Conservation (phyloP, 495 filamentous ascomycete species). For the Podospora australis region DNA sequence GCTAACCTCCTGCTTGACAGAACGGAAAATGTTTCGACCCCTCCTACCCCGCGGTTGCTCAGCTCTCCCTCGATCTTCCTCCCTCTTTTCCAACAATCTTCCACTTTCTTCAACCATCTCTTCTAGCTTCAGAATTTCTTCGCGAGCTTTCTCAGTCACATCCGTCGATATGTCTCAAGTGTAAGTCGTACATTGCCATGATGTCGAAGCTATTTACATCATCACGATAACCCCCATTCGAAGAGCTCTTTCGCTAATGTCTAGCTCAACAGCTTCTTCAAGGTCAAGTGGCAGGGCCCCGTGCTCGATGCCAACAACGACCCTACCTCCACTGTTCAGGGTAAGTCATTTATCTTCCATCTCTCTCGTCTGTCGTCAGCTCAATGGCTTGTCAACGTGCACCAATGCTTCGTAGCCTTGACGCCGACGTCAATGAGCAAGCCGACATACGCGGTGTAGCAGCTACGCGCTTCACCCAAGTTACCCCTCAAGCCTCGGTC, state of each 20-base stretch:
- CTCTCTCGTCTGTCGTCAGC: neutral
- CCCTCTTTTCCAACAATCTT: constrained; percentile 29
- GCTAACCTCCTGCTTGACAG: constrained; percentile 25
- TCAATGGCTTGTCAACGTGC: neutral
- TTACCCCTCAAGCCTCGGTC: too few species aligned
- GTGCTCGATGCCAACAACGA: constrained; percentile 51
- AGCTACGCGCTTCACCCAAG: too few species aligned
- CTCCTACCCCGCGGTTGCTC: constrained; percentile 43
- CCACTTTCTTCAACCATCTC: constrained; percentile 24
- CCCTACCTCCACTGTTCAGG: constrained; percentile 49
- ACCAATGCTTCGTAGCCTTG: too few species aligned
- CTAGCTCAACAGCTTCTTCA: constrained; percentile 23
- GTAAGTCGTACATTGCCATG: constrained; percentile 16
- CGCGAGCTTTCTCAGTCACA: constrained; percentile 27
- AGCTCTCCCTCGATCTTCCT: constrained; percentile 33
- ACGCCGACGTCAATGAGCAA: too few species aligned
- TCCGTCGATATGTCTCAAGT: constrained; percentile 28
- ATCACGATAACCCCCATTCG: too few species aligned
- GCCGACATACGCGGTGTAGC: too few species aligned
- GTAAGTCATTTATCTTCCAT: constrained; percentile 44
- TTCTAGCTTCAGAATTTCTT: constrained; percentile 21
- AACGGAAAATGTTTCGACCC: constrained; percentile 32
- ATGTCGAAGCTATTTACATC: too few species aligned
- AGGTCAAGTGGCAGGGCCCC: constrained; percentile 59
- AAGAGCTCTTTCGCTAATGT: neutral